Evolutionary conservation across 306 rosid genomes (phyloP).

Genomic region (Cicer chorassanicum): DNA sequence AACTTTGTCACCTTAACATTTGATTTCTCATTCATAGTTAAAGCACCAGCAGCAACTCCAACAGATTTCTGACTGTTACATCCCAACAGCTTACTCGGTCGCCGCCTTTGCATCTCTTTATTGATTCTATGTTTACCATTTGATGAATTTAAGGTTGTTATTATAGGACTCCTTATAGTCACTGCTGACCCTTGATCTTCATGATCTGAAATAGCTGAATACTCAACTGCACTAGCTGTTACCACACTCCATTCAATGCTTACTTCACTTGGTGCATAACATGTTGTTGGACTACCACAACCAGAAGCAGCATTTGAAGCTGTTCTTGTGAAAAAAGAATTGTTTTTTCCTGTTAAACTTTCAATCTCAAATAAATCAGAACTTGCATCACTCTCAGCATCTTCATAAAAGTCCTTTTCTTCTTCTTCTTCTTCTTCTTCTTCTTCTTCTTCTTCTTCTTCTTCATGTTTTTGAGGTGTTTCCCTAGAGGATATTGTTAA

Average conservation of each 20-base stretch:
- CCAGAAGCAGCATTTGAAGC: constrained; percentile 57
- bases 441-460: constrained; percentile 49
- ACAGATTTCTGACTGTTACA: constrained; percentile 83
- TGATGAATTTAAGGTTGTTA: constrained; percentile 35
- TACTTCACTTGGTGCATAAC: constrained; percentile 93
- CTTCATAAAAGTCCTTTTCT: constrained; percentile 42
- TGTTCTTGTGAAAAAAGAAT: constrained; percentile 55
- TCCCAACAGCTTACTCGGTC: constrained; percentile 57
- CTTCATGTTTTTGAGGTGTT: constrained; percentile 43
- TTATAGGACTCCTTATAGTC: constrained; percentile 52
- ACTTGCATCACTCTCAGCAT: constrained; percentile 86
- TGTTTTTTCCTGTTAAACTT: constrained; percentile 61
- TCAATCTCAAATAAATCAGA: constrained; percentile 94
- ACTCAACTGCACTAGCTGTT: constrained; percentile 88
- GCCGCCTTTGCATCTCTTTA: constrained; percentile 52
- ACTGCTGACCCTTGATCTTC: constrained; percentile 63
- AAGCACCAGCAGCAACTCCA: constrained; percentile 66
- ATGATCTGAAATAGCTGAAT: constrained; percentile 68
- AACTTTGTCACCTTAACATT: constrained; percentile 54
- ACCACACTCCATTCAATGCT: constrained; percentile 96
- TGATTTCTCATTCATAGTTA: constrained; percentile 53
- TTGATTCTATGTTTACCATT: constrained; percentile 45
- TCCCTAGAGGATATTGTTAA: constrained; percentile 55
- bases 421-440: constrained; percentile 54
- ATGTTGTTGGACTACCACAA: constrained; percentile 68